These are phyloP conservation scores for Alternaria burnsii DNA, from an alignment of 2,329 filamentous ascomycete species.

Conservation along the genomic window DNA sequence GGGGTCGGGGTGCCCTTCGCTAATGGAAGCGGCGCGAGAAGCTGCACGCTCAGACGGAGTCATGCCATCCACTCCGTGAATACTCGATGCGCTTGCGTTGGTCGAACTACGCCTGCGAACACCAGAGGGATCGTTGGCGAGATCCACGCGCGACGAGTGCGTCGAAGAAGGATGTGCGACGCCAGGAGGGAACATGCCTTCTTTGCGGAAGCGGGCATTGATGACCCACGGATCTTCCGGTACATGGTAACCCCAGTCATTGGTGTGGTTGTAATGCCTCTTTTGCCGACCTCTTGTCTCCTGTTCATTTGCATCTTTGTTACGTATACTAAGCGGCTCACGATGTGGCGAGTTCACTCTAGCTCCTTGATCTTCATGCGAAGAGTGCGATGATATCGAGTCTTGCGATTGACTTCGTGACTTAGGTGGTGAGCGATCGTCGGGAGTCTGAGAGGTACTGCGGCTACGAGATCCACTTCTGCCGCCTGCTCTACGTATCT, in stretches of 20 bases:
- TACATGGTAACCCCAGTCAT: constrained; percentile 76
- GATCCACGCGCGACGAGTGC: constrained; percentile 59
- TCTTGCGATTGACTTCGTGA: constrained; percentile 43
- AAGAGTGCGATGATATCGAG: constrained; percentile 46
- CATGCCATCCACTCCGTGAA: constrained; percentile 42
- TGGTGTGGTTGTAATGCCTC: constrained; percentile 55
- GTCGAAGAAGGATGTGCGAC: constrained; percentile 60
- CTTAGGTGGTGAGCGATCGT: constrained; percentile 44
- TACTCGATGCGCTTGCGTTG: constrained; percentile 40
- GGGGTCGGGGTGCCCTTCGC: constrained; percentile 49
- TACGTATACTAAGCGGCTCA: constrained; percentile 44
- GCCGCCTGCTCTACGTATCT: constrained; percentile 52
- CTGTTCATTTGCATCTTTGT: constrained; percentile 28
- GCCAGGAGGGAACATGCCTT: constrained; percentile 71
- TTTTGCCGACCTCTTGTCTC: constrained; percentile 48
- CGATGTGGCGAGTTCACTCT: constrained; percentile 27
- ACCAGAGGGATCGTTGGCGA: constrained; percentile 44
- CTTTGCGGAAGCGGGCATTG: constrained; percentile 85
- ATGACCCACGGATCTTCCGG: constrained; percentile 96
- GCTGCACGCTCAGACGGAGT: constrained; percentile 22
- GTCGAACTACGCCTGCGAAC: constrained; percentile 44
- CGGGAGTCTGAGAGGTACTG: constrained; percentile 38
- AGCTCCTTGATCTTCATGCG: constrained; percentile 29
- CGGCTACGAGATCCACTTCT: constrained; percentile 48
- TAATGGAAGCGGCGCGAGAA: constrained; percentile 23